A percentile compares a stretch with the other conserved stretches of the same genome.
Evolutionary conservation across 169 alveolate genomes (phyloP).

Genomic region (Perkinsus chesapeaki): DNA sequence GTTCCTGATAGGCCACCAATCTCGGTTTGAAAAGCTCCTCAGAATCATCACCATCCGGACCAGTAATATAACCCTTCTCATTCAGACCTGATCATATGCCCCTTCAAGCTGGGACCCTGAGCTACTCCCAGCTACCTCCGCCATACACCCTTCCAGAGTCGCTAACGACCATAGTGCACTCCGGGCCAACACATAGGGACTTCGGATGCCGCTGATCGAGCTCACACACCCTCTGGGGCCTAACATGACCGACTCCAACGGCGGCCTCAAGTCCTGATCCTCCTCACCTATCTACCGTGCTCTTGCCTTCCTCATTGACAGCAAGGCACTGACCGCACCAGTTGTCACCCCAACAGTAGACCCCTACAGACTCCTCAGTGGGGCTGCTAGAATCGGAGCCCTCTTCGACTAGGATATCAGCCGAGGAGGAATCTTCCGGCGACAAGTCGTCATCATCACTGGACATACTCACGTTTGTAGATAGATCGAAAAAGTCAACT

Average conservation of each 20-base stretch:
- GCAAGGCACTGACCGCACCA: conserved; percentile 33
- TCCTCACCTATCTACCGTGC: neutral
- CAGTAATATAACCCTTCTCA: neutral
- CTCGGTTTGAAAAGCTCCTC: neutral
- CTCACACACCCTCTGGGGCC: neutral
- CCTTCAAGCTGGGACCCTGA: neutral
- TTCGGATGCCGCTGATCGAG: neutral
- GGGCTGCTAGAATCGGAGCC: conserved; percentile 17
- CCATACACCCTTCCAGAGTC: neutral
- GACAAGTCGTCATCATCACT: neutral
- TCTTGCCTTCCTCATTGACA: neutral
- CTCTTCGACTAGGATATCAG: neutral
- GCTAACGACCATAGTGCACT: neutral
- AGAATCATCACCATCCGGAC: neutral
- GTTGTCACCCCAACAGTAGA: conserved; percentile 47
- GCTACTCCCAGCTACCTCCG: neutral
- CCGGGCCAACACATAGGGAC: neutral
- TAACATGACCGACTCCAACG: neutral
- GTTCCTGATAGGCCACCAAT: neutral
- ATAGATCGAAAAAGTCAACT: neutral
- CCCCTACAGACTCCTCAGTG: conserved; percentile 14
- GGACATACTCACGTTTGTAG: neutral
- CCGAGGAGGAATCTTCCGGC: neutral
- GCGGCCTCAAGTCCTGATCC: neutral
- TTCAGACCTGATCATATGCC: neutral